Evolutionary conservation across 225 moss, liverwort and hornwort genomes (phyloP).

Genomic region (Neckera pumila): DNA sequence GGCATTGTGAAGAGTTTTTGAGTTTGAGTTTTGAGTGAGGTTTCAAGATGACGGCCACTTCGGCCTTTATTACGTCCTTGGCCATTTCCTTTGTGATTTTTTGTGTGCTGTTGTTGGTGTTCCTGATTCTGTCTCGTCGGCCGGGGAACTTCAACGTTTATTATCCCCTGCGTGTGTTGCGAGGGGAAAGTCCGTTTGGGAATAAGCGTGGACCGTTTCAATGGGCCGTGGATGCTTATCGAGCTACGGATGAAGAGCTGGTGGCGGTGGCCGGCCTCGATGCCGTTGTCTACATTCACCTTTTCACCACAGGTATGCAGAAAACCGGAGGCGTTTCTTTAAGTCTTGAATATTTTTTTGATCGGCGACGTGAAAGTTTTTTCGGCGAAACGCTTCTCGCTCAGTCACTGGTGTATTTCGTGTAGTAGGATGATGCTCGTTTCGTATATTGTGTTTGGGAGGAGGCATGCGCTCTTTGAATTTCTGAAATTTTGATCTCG

Average conservation of each 20-base stretch:
- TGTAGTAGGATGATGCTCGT: neutral
- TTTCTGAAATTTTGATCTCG: neutral
- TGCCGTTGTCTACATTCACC: slow-evolving; percentile 62
- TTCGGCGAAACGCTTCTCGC: neutral
- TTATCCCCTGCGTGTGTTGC: slow-evolving; percentile 45
- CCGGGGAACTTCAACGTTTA: slow-evolving; percentile 53
- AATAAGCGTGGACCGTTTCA: slow-evolving; percentile 22
- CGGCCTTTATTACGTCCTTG: slow-evolving; percentile 56
- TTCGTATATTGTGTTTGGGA: neutral
- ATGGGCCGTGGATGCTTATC: slow-evolving; percentile 57
- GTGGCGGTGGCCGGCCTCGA: slow-evolving; percentile 61
- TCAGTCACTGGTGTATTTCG: neutral
- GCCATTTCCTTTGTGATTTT: slow-evolving; percentile 32
- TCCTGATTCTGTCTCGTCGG: slow-evolving; percentile 31
- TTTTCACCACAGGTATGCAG: slow-evolving; percentile 54
- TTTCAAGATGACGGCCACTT: slow-evolving; percentile 48
- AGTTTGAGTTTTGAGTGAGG: neutral
- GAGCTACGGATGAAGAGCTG: slow-evolving; percentile 48
- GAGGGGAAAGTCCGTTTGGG: slow-evolving; percentile 34
- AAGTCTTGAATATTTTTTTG: too few species aligned
- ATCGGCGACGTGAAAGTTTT: too few species aligned
- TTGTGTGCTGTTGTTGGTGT: slow-evolving; percentile 25
- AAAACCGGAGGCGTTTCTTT: neutral
- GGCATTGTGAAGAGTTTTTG: neutral
- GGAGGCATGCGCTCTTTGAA: neutral